Base-by-base conservation (phyloP, 306 rosid genomes). In the Begonia peltatifolia region DNA sequence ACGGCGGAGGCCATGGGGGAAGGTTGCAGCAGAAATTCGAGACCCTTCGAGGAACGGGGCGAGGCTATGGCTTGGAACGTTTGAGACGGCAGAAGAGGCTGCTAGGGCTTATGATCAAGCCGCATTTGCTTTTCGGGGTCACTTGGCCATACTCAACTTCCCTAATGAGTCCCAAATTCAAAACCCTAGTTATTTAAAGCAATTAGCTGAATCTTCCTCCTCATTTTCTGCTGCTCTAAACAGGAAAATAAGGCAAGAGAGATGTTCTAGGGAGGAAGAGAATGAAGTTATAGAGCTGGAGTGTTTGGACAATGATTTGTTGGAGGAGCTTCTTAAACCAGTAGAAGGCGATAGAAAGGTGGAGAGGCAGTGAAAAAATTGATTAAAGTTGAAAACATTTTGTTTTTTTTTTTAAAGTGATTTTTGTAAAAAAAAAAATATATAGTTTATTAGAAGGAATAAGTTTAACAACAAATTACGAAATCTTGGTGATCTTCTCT, bases 71-170 rank as follows among this genome's bases (percentile, higher is more conserved):
- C 73, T 89, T 0, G 97, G 97, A 41, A 89, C 90, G 2, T 89
- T 80, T 43, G 94, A 80, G 1, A 89, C 95, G 1, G 84, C 97
- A 0, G 93, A 84, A 18, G 64, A 79, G 57, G 97, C 97, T 35
- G 97, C 97, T 9, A 55, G 95, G 38, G 97, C 97, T 42, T 89
- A 89, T 56, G 97, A 89, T 54, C 74, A 75, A 59, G 95, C 97
- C 46, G 96, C 96, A 35, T 87, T 76, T 23, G 71, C 72, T 35
- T 84, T 79, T 46, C 66, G 97, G 16, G 97, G 97, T 9, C 94
- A 78, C 42, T 71, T 62, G 54, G 97, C 97, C 2, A 82, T 89
- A 58, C 83, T 89, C 47, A 89, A 87, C 46, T 87, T 89, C 70
- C 95, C 95, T 2, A 82, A 89, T 60, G 93, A 89, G 46, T 52